phyloP scores from a whole-genome alignment of 1,284 basidiomycete species.

The Pisolithus thermaeus region DNA sequence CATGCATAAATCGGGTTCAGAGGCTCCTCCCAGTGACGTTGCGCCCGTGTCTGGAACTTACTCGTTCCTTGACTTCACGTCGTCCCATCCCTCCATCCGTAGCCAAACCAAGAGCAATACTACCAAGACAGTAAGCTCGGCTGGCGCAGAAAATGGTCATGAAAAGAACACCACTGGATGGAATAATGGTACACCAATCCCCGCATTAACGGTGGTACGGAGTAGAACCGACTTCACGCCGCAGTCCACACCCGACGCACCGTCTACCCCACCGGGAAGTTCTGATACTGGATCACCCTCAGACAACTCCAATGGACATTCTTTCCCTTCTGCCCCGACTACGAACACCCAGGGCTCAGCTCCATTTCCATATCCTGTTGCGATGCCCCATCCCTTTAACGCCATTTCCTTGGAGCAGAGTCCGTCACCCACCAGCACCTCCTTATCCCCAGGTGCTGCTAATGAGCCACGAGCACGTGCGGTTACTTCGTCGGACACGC shows the following conservation, averaged over 20 bases:
- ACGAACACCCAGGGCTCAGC: conserved; percentile 24
- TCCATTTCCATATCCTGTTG: conserved; percentile 38
- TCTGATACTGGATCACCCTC: conserved; percentile 21
- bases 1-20: conserved; percentile 23
- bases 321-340: conserved; percentile 22
- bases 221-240: conserved; percentile 9
- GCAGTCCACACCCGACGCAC: conserved; percentile 25
- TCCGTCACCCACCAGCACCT: conserved; percentile 8
- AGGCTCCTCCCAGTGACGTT: conserved; percentile 26
- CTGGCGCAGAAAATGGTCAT: conserved; percentile 24
- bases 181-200: conserved; percentile 15
- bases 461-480: conserved; percentile 13
- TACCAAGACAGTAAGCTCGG: conserved; percentile 15
- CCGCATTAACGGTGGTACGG: conserved; percentile 13
- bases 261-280: conserved; percentile 26
- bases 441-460: not conserved
- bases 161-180: conserved; percentile 5
- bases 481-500: conserved; percentile 12
- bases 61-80: conserved; percentile 57
- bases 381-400: conserved; percentile 30
- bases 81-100: conserved; percentile 39
- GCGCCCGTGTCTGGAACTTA: conserved; percentile 29
- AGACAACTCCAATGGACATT: conserved; percentile 17
- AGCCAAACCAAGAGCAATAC: conserved; percentile 32
- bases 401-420: conserved; percentile 12